Base-by-base conservation (phyloP, 495 filamentous ascomycete genomes). In the Hyaloscypha bicolor region DNA sequence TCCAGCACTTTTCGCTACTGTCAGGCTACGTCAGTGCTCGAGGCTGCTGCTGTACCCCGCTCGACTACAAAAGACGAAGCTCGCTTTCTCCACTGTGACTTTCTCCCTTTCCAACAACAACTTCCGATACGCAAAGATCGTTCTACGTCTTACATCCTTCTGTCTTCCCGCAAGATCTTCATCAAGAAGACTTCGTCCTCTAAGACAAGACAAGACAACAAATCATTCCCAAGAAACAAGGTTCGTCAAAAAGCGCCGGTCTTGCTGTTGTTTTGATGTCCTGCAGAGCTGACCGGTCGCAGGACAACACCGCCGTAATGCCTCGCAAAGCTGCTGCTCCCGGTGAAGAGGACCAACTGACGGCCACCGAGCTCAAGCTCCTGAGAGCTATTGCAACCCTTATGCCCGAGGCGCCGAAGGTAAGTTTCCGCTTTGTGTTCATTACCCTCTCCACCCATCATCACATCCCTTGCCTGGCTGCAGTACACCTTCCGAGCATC, bases 341-440 rank as follows among this genome's bases (percentile, higher is more conserved):
- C 22, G 39, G 16, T 62, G 22, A 3, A 22, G 9, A 21, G n/a
- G 29, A 16, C 21, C 25, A 25, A 25, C 22, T 64, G 19, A 55
- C 62, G 29, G 8, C 31, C 25, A 67, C 55, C 22, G 65, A 67
- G 58, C 63, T 45, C 3, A 12, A 63, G 12, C 35, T 67, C 37
- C 51, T 67, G 2, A 8, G 11, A 22, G 60, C 60, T 0, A 60
- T 67, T 2, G 48, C 55, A 8, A 55, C 45, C 3, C 31, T 56
- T 5, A 63, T 68, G 66, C 51, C 31, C 14, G 60, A 64, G 6
- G 60, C 63, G 12, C 66, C 66, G 2, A 32, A 51, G 9, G 66
- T 68, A 68, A 63, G 66, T 58, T 45, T 14, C 1, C 16, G 16
- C 4, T 19, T 48, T 19, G 42, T 48, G 42, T 48, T 19, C 42